phyloP scores from a whole-genome alignment of 805 yeast genomes.

The Metschnikowia noctiluminum region DNA sequence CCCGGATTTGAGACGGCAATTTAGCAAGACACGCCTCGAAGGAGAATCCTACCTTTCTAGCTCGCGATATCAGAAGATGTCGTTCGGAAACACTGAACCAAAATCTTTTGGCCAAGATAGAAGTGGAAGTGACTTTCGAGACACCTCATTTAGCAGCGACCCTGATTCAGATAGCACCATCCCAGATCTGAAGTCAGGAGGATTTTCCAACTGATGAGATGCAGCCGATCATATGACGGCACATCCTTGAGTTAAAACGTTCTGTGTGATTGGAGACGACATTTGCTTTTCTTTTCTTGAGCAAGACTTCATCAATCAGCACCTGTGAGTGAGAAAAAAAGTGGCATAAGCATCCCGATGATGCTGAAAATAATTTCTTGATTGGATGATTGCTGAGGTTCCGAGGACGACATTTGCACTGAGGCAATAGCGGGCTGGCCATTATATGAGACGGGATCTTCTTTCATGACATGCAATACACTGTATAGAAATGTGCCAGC shows the following conservation, averaged over 20 bases:
- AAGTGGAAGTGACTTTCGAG: conserved; percentile 4
- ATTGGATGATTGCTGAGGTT: not conserved
- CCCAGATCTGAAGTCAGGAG: conserved; percentile 7
- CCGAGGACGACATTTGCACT: conserved; percentile 9
- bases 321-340: conserved; percentile 14
- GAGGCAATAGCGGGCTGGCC: conserved; percentile 8
- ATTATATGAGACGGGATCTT: conserved; percentile 14
- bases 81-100: not conserved
- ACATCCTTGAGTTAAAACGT: not conserved
- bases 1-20: conserved; percentile 21
- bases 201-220: not conserved
- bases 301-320: conserved; percentile 1
- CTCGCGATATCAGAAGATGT: conserved; percentile 2
- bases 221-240: not conserved
- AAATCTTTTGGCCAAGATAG: not conserved
- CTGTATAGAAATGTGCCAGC: conserved; percentile 75
- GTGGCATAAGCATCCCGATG: conserved; percentile 14
- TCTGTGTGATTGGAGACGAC: too few relatives aligned
- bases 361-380: conserved; percentile 6
- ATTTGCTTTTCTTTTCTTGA: not conserved
- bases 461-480: conserved; percentile 60
- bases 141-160: conserved; percentile 8
- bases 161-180: conserved; percentile 8
- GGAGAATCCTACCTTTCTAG: conserved; percentile 4
- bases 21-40: conserved; percentile 8